Evolutionary conservation across 1,139 yeast genomes (phyloP).

Genomic region (Blastobotrys indianensis): DNA sequence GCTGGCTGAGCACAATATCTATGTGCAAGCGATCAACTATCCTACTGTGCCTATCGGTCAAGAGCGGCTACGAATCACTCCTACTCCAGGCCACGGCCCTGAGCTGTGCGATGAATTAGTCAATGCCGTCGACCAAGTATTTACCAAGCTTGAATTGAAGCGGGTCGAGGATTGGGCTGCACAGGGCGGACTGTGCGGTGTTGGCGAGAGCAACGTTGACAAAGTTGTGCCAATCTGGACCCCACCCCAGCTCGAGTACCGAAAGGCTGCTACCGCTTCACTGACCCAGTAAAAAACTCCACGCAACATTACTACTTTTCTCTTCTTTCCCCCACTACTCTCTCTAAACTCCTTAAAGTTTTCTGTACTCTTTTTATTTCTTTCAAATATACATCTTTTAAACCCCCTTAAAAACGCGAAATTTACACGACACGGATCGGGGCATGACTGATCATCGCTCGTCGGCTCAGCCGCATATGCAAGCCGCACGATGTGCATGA

Average conservation of each 20-base stretch:
- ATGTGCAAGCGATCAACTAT: constrained; percentile 96
- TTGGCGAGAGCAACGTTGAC: constrained; percentile 47
- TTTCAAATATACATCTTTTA: neutral
- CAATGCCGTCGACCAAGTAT: constrained; percentile 73
- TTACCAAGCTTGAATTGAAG: constrained; percentile 65
- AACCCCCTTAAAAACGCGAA: neutral
- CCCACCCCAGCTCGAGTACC: constrained; percentile 55
- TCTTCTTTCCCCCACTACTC: neutral
- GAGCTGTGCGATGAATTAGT: constrained; percentile 72
- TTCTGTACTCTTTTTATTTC: neutral
- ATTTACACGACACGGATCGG: no score
- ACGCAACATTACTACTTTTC: neutral
- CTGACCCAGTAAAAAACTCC: neutral
- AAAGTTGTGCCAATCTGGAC: constrained; percentile 70
- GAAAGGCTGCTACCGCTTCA: constrained; percentile 12
- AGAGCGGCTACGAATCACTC: constrained; percentile 93
- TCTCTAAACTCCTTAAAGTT: neutral
- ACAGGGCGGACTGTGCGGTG: constrained; percentile 84
- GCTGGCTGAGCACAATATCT: constrained; percentile 75
- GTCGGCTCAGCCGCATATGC: no score
- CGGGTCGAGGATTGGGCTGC: constrained; percentile 74
- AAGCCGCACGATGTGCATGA: no score
- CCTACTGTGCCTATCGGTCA: constrained; percentile 97
- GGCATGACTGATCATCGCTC: no score
- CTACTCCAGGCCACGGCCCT: constrained; percentile 92